Evolutionary conservation across 345 rosid genomes (phyloP).

Genomic region (Anastatica hierochuntica): DNA sequence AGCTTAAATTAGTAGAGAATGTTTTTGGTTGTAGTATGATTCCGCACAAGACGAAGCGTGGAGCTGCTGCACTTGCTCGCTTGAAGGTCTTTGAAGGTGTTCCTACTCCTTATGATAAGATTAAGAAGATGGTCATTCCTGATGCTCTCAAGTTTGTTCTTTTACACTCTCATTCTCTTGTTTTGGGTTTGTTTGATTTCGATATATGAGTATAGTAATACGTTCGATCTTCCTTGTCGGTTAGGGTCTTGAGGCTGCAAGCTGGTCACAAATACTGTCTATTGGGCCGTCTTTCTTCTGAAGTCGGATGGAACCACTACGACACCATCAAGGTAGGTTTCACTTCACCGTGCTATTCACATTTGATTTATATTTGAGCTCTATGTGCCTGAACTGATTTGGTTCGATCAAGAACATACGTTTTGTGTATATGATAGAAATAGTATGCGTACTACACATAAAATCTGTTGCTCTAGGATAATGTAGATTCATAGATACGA

Average conservation of each 20-base stretch:
- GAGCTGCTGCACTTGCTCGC: conserved; percentile 68
- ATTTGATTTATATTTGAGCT: no score
- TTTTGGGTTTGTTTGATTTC: no score
- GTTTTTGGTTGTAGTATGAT: conserved; percentile 43
- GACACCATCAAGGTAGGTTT: conserved; percentile 69
- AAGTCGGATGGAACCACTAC: conserved; percentile 86
- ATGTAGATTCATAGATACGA: no score
- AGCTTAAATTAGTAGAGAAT: no score
- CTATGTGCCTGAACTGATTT: no score
- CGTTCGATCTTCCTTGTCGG: neutral
- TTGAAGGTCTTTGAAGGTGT: conserved; percentile 74
- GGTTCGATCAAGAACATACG: no score
- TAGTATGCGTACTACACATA: no score
- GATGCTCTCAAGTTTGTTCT: conserved; percentile 86
- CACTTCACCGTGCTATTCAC: neutral
- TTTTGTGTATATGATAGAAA: no score
- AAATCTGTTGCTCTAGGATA: no score
- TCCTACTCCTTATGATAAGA: conserved; percentile 75
- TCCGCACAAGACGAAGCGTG: conserved; percentile 85
- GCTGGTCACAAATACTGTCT: conserved; percentile 77
- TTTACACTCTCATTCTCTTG: no score
- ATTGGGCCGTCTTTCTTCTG: conserved; percentile 61
- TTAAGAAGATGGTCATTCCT: conserved; percentile 82
- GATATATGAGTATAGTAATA: no score
- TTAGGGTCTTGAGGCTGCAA: conserved; percentile 88